Base-by-base conservation (phyloP, 768 basidiomycete genomes). In the Candolleomyces eurysporus region DNA sequence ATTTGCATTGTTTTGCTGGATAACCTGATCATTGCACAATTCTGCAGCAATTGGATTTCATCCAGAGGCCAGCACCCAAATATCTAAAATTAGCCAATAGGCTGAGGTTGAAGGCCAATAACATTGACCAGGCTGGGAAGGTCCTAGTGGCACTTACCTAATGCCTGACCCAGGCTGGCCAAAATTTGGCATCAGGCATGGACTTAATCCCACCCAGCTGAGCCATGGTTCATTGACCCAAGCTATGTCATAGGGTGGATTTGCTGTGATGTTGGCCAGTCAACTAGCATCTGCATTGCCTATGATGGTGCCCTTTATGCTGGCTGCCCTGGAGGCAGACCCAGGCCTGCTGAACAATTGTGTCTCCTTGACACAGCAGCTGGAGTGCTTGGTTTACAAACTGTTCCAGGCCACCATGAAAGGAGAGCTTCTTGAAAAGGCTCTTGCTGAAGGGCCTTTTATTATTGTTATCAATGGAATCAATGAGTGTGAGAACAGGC, bases 401-500 rank as follows among this genome's bases (percentile, higher is more conserved):
- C 67, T 31, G 14, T 17, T 53, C 21, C 26, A 53, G 52, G 17
- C 63, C 0, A 21, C 61, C 14, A n/a, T 17, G 8, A 11, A 36
- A 26, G 26, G 26, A 26, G 26, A 26, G 26, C 26, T 26, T 26
- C 26, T 26, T 6, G 36, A 36, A 36, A 36, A 9, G 40, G 7
- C 19, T 60, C 3, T 32, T 10, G 31, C 10, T 9, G n/a, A 14
- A 43, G 30, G 21, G 48, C 26, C 45, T 14, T 60, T 46, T 10
- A 11, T 59, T 11, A 59, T 63, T 22, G 48, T 64, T 43, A 42
- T 65, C 21, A 64, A 65, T 48, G 64, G 64, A 5, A 43, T 67
- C 30, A 64, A 68, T 26, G 66, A 68, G 60, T 68, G 67, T 30
- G n/a, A 19, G 11, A 58, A 59, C 16, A 17, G 56, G 10, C 48